These are phyloP conservation scores for Paraconiothyrium sp. DNA, from an alignment of 2,329 filamentous ascomycete genomes.

Conservation along the genomic window DNA sequence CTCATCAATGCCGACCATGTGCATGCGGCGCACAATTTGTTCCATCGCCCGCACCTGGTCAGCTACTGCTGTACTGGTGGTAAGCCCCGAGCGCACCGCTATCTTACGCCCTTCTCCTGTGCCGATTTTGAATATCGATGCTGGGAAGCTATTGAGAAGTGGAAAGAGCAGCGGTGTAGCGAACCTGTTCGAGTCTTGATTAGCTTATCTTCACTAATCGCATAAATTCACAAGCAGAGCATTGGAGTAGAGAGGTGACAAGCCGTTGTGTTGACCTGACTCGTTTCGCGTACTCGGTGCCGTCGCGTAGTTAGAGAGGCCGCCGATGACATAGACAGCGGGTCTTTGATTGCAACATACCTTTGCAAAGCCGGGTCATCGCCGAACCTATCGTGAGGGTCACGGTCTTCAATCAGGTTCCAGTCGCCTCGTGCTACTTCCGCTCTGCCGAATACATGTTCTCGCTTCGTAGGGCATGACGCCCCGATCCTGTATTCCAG, in stretches of 20 bases:
- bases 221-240: neutral
- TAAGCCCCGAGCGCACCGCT: conserved; percentile 65
- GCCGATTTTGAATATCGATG: conserved; percentile 68
- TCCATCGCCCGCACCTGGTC: conserved; percentile 73
- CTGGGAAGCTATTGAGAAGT: conserved; percentile 82
- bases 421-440: conserved; percentile 53
- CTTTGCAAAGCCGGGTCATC: conserved; percentile 48
- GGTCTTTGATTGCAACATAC: conserved; percentile 35
- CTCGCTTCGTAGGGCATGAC: conserved; percentile 29
- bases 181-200: conserved; percentile 55
- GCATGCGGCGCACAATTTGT: conserved; percentile 67
- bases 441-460: conserved; percentile 54
- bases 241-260: neutral
- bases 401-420: conserved; percentile 38
- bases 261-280: neutral
- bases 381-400: conserved; percentile 48
- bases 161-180: conserved; percentile 72
- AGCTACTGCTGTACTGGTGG: conserved; percentile 78
- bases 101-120: conserved; percentile 52
- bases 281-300: conserved; percentile 18
- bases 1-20: conserved; percentile 76
- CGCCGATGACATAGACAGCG: conserved; percentile 10
- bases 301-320: conserved; percentile 1
- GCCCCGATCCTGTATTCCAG: conserved; percentile 38
- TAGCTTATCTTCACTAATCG: conserved; percentile 19